phyloP scores from a whole-genome alignment of 148 eudicot genomes.

The Silene uniflora region DNA sequence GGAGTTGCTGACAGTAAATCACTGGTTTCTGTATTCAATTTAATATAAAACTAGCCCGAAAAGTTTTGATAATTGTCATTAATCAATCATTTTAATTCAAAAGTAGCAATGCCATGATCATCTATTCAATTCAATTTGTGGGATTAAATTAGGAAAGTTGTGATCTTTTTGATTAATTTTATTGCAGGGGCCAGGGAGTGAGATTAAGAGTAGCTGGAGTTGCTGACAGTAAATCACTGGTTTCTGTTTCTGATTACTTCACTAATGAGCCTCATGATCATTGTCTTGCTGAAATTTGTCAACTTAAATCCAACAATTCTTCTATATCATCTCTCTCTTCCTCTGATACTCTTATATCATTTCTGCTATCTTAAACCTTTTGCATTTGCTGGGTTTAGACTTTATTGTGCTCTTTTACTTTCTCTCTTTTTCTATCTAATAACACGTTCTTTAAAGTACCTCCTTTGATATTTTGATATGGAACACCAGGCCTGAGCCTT shows the following conservation, averaged over 20 bases:
- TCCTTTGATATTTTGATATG: too few relatives aligned
- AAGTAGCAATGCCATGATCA: background rate
- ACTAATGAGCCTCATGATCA: conserved; percentile 70
- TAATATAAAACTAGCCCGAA: too few relatives aligned
- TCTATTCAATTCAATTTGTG: background rate
- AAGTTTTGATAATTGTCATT: too few relatives aligned
- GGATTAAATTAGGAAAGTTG: background rate
- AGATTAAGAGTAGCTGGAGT: conserved; percentile 72
- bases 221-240: conserved; percentile 72
- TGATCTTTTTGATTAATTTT: conserved; percentile 5
- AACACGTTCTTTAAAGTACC: too few relatives aligned
- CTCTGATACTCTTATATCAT: conserved; percentile 39
- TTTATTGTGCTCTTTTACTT: too few relatives aligned
- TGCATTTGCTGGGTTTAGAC: too few relatives aligned
- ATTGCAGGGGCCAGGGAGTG: conserved; percentile 68
- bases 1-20: too few relatives aligned
- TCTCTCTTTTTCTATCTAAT: too few relatives aligned
- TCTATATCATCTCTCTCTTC: conserved; percentile 41
- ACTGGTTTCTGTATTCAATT: too few relatives aligned
- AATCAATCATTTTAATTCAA: background rate
- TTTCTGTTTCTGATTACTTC: conserved; percentile 53
- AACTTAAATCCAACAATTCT: conserved; percentile 52
- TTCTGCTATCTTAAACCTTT: too few relatives aligned
- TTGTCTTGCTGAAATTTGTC: conserved; percentile 49
- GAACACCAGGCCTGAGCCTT: too few relatives aligned